A percentile compares a stretch with the other conserved stretches of the same genome.
Evolutionary conservation across 768 basidiomycete species (phyloP).

Genomic region (Leucocoprinus sp.): DNA sequence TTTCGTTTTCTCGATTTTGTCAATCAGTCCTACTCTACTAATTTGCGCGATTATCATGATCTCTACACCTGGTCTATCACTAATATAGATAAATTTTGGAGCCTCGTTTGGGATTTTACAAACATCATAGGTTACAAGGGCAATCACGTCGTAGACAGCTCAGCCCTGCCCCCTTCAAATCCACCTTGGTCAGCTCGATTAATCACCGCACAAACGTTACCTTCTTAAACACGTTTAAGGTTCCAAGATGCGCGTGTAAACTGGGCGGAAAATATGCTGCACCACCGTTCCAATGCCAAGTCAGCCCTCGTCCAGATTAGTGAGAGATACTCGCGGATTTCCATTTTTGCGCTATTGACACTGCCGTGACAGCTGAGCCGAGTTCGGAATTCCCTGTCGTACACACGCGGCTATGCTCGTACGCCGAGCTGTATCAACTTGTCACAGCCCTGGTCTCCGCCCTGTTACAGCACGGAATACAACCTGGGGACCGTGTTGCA

Average conservation of each 20-base stretch:
- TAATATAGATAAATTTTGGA: conserved; percentile 62
- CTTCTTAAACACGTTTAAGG: conserved; percentile 21
- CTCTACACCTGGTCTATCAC: conserved; percentile 59
- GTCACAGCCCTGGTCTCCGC: conserved; percentile 53
- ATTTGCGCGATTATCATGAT: conserved; percentile 49
- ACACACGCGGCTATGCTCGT: conserved; percentile 38
- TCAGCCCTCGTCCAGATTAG: conserved; percentile 64
- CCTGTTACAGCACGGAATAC: conserved; percentile 41
- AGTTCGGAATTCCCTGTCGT: conserved; percentile 39
- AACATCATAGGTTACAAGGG: conserved; percentile 57
- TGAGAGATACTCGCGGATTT: conserved; percentile 28
- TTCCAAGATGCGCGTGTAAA: conserved; percentile 57
- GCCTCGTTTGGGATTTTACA: conserved; percentile 63
- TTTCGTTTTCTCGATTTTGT: conserved; percentile 41
- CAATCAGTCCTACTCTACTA: conserved; percentile 38
- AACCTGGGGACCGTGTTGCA: conserved; percentile 64
- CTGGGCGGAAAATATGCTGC: conserved; percentile 79
- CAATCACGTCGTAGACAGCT: conserved; percentile 45
- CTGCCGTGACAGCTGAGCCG: conserved; percentile 48
- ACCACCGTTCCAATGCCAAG: conserved; percentile 46
- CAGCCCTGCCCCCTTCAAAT: conserved; percentile 47
- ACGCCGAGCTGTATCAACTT: conserved; percentile 47
- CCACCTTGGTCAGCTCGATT: conserved; percentile 49
- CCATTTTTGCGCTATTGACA: conserved; percentile 10
- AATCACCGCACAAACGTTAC: conserved; percentile 7